phyloP scores from a whole-genome alignment of 805 yeast genomes.

The Zygosaccharomyces gambellarensis region DNA sequence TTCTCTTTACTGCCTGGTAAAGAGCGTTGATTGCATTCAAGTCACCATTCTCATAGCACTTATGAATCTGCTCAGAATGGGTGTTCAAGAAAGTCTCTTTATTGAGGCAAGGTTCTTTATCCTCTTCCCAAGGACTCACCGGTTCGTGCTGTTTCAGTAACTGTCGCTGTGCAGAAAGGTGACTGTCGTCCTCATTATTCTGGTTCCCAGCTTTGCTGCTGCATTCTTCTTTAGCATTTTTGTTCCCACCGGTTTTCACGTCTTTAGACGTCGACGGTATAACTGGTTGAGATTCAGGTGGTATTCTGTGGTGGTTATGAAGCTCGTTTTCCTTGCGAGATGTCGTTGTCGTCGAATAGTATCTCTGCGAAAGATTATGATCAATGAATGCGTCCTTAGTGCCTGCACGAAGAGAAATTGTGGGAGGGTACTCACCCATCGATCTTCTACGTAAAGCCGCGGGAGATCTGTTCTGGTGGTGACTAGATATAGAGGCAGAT shows the following conservation, averaged over 20 bases:
- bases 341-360: constrained; percentile 16
- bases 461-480: neutral
- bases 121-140: constrained; percentile 29
- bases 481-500: constrained; percentile 3
- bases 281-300: neutral
- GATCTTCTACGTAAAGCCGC: constrained; percentile 12
- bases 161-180: neutral
- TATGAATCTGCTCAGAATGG: constrained; percentile 31
- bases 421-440: constrained; percentile 7
- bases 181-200: neutral
- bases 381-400: constrained; percentile 17
- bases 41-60: constrained; percentile 26
- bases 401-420: constrained; percentile 8
- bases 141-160: neutral
- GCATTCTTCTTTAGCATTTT: neutral
- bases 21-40: constrained; percentile 37
- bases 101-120: constrained; percentile 30
- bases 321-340: constrained; percentile 2
- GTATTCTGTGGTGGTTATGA: neutral
- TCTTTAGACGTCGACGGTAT: constrained; percentile 5
- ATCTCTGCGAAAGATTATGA: constrained; percentile 17
- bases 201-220: too few relatives aligned
- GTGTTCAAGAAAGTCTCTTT: constrained; percentile 31
- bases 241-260: neutral
- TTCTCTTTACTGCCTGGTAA: constrained; percentile 40